These are phyloP conservation scores for Alliaria petiolata DNA, from an alignment of 345 rosid species.

Conservation along the genomic window DNA sequence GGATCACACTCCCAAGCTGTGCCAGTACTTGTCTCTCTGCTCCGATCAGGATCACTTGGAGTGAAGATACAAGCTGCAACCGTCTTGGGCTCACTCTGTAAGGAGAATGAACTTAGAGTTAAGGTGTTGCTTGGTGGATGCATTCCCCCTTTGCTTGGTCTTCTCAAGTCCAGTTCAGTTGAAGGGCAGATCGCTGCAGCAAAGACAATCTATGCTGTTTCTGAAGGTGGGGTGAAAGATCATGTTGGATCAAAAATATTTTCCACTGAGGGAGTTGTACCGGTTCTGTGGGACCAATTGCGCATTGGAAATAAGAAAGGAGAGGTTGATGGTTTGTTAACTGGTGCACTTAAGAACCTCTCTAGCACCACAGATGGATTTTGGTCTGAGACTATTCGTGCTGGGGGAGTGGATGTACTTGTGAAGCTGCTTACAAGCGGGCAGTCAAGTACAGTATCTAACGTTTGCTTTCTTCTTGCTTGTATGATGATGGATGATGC, in stretches of 20 bases:
- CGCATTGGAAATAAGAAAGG: constrained; percentile 72
- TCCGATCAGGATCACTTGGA: constrained; percentile 90
- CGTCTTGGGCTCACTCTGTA: constrained; percentile 94
- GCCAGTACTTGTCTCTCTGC: constrained; percentile 99
- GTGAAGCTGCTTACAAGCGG: constrained; percentile 89
- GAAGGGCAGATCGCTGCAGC: constrained; percentile 99
- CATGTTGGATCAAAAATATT: constrained; percentile 98
- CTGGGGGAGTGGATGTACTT: constrained; percentile 96
- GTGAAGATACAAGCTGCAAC: constrained; percentile 96
- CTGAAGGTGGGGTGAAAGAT: constrained; percentile 94
- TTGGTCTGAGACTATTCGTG: constrained; percentile 85
- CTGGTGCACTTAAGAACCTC: constrained; percentile 92
- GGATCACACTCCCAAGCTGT: constrained; percentile 99
- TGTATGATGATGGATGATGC: constrained; percentile 96
- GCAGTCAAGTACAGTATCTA: constrained; percentile 79
- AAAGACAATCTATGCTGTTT: constrained; percentile 92
- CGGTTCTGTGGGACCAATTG: constrained; percentile 86
- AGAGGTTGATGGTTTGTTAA: constrained; percentile 83
- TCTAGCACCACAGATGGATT: constrained; percentile 95
- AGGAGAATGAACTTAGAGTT: constrained; percentile 96
- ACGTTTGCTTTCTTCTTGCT: constrained; percentile 94
- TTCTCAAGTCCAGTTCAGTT: constrained; percentile 91
- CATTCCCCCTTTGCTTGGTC: constrained; percentile 99
- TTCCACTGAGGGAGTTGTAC: constrained; percentile 99
- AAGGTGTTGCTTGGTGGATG: constrained; percentile 99